A percentile compares a stretch with the other conserved stretches of the same genome.
These are phyloP conservation scores for Micractinium conductrix DNA, from an alignment of 139 green algal species.

Conservation along the genomic window DNA sequence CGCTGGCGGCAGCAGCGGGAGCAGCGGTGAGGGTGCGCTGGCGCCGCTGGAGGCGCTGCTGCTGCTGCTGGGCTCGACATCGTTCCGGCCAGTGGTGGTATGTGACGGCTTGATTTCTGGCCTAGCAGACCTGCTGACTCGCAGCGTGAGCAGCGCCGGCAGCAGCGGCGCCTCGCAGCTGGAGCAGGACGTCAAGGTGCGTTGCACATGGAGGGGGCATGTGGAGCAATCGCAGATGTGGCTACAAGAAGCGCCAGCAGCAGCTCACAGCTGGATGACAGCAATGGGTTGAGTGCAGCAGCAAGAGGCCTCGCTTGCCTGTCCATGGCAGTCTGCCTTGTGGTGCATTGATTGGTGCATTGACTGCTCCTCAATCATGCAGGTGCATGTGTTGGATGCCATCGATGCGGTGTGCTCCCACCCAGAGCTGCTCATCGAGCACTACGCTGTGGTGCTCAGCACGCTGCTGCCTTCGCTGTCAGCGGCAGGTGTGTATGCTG, in stretches of 20 bases:
- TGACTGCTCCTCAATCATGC: no score
- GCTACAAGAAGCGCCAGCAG: no score
- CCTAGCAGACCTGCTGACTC: slow-evolving; percentile 57
- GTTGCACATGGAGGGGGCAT: no score
- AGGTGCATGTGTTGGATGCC: slow-evolving; percentile 63
- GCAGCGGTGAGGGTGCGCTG: slow-evolving; percentile 34
- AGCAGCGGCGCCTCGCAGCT: neutral
- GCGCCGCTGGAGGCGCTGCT: slow-evolving; percentile 63
- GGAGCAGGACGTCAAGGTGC: slow-evolving; percentile 21
- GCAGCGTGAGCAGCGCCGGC: neutral
- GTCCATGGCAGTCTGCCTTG: no score
- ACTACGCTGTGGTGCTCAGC: slow-evolving; percentile 56
- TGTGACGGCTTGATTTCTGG: slow-evolving; percentile 58
- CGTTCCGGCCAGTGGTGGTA: slow-evolving; percentile 58
- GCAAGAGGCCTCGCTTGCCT: no score
- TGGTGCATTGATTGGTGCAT: no score
- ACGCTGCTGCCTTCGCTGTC: slow-evolving; percentile 80
- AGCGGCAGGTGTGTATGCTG: slow-evolving; percentile 37
- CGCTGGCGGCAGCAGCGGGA: neutral
- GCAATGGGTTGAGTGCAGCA: no score
- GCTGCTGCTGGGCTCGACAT: slow-evolving; percentile 67
- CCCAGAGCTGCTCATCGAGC: slow-evolving; percentile 66
- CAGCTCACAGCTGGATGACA: no score
- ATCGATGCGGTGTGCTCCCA: slow-evolving; percentile 78
- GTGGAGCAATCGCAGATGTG: no score